Percentiles rank a stretch among this genome's conserved stretches.
Conservation (phyloP, 192 early-diverging fungal genomes). For the Gryganskiella cystojenkinii region DNA sequence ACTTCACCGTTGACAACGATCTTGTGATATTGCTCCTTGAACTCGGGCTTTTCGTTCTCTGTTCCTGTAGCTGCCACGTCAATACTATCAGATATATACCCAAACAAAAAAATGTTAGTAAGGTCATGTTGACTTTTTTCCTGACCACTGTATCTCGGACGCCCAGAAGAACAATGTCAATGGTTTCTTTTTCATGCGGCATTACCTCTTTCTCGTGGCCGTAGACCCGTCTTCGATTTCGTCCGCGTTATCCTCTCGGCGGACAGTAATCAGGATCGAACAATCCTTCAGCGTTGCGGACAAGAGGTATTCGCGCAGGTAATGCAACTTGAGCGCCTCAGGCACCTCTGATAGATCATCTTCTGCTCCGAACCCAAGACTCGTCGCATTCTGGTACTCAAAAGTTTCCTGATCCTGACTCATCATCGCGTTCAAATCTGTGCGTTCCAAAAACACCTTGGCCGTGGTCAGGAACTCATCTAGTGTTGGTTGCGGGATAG, state of each 20-base stretch:
- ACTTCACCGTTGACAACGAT: constrained; percentile 14
- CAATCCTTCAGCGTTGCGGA: constrained; percentile 83
- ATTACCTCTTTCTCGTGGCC: background rate
- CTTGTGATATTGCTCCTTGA: constrained; percentile 3
- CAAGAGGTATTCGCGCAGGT: constrained; percentile 72
- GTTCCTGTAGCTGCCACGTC: background rate
- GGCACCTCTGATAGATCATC: constrained; percentile 28
- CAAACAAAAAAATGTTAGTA: too few species aligned
- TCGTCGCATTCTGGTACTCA: constrained; percentile 31
- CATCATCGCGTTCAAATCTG: constrained; percentile 27
- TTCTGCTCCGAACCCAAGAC: constrained; percentile 47
- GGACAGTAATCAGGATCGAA: constrained; percentile 72
- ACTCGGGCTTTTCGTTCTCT: background rate
- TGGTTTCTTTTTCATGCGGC: too few species aligned
- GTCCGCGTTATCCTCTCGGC: constrained; percentile 17
- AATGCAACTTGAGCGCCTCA: constrained; percentile 50
- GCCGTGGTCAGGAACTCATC: constrained; percentile 57
- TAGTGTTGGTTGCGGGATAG: constrained; percentile 44
- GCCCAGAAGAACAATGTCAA: too few species aligned
- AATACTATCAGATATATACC: too few species aligned
- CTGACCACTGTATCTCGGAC: too few species aligned
- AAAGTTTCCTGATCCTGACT: constrained; percentile 25
- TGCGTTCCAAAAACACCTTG: constrained; percentile 48
- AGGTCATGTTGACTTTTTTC: too few species aligned
- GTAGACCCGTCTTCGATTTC: background rate